These are phyloP conservation scores for Paramecium bursaria DNA, from an alignment of 73 alveolate species.

Conservation along the genomic window DNA sequence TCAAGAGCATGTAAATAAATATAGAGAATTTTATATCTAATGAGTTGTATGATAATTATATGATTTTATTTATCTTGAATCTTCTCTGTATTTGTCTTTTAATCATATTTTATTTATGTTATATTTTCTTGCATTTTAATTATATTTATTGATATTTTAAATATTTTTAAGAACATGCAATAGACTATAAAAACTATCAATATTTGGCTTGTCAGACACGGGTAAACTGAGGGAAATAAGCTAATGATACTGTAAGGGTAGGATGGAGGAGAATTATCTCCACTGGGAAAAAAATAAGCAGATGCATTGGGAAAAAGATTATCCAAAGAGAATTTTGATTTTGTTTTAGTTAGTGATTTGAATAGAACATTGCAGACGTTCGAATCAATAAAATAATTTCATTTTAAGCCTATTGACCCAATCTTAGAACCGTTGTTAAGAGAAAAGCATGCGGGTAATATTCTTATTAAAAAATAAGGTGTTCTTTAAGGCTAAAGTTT, in stretches of 20 bases:
- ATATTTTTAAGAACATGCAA: too few relatives aligned
- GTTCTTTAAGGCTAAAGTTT: constrained; percentile 32
- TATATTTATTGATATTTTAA: too few relatives aligned
- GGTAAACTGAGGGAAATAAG: constrained; percentile 57
- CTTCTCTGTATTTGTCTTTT: too few relatives aligned
- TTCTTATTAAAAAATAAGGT: background rate
- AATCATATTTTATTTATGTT: too few relatives aligned
- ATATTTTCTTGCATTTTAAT: too few relatives aligned
- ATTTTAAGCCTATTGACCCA: background rate
- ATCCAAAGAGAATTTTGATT: constrained; percentile 25
- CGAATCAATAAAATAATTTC: constrained; percentile 16
- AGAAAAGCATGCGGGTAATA: constrained; percentile 59
- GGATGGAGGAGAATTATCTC: constrained; percentile 36
- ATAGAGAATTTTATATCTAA: too few relatives aligned
- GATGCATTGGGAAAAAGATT: constrained; percentile 49
- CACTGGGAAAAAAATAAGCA: constrained; percentile 35
- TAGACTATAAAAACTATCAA: background rate
- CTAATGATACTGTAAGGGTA: constrained; percentile 26
- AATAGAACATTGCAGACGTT: constrained; percentile 30
- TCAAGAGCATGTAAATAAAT: too few relatives aligned
- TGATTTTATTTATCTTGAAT: too few relatives aligned
- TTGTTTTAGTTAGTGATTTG: constrained; percentile 37
- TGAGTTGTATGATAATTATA: too few relatives aligned
- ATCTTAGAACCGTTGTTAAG: constrained; percentile 17
- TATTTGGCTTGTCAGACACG: constrained; percentile 48